Conservation (phyloP, 1,284 basidiomycete genomes). For the Rhodotorula sp. region DNA sequence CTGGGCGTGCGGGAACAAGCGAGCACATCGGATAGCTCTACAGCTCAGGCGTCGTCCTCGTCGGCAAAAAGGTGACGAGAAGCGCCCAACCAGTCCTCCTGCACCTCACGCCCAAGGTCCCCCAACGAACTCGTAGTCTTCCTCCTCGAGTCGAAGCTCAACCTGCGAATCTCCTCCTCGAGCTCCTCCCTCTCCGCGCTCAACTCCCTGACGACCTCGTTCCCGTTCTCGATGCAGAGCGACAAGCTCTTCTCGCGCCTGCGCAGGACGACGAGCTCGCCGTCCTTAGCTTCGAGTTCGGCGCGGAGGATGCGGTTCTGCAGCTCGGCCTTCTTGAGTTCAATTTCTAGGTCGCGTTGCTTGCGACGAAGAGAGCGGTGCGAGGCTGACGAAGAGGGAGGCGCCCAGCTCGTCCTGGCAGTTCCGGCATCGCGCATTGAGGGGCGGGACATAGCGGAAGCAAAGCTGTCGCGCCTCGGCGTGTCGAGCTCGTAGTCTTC, state of each 20-base stretch:
- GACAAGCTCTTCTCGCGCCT: background rate
- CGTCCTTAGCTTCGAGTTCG: background rate
- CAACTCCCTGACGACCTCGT: background rate
- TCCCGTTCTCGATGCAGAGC: background rate
- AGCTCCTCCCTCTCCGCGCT: conserved; percentile 2
- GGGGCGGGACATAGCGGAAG: background rate
- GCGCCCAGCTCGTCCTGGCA: background rate
- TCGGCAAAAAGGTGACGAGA: too few species aligned
- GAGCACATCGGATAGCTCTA: too few species aligned
- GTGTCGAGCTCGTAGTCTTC: background rate
- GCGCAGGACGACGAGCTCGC: background rate
- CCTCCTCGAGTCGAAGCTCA: conserved; percentile 1
- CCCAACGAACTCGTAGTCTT: background rate
- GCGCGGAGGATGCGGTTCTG: background rate
- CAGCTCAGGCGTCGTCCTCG: too few species aligned
- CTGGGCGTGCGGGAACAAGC: too few species aligned
- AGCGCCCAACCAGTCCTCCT: background rate
- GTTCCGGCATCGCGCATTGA: too few species aligned
- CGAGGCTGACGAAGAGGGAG: background rate
- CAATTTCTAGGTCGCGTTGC: conserved; percentile 1
- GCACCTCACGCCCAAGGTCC: too few species aligned
- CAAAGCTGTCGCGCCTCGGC: background rate
- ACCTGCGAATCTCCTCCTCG: conserved; percentile 2
- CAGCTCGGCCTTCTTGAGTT: background rate
- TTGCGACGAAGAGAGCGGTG: background rate